A percentile compares a stretch with the other conserved stretches of the same genome.
Evolutionary conservation across 495 filamentous ascomycete genomes (phyloP).

Genomic region (Daldinia vernicosa): DNA sequence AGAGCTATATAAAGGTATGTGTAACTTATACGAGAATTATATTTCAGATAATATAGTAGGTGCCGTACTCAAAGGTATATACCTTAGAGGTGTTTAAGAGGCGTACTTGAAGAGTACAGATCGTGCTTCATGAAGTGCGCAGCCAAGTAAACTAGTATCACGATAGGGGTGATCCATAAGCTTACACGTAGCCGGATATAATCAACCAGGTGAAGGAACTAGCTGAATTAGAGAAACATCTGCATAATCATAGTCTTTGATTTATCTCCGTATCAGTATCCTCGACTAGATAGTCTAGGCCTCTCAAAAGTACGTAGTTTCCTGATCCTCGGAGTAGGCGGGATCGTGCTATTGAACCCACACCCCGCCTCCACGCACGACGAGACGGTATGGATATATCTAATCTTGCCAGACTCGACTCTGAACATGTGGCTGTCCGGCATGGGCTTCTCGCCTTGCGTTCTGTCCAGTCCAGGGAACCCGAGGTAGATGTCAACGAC

Average conservation of each 20-base stretch:
- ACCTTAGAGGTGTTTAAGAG: too few relatives aligned
- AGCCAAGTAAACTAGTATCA: background rate
- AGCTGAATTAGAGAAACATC: background rate
- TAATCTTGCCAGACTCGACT: conserved; percentile 51
- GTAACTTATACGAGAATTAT: too few relatives aligned
- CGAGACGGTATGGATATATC: conserved; percentile 51
- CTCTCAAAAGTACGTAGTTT: conserved; percentile 9
- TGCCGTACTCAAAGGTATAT: too few relatives aligned
- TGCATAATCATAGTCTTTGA: background rate
- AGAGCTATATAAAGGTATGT: too few relatives aligned
- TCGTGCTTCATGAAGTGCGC: too few relatives aligned
- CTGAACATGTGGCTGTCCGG: conserved; percentile 52
- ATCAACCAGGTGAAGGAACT: background rate
- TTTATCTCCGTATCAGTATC: background rate
- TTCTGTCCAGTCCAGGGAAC: conserved; percentile 51
- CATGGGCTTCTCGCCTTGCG: conserved; percentile 44
- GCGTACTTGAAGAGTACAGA: too few relatives aligned
- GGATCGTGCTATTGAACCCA: conserved; percentile 44
- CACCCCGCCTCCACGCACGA: conserved; percentile 47
- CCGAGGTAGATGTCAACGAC: conserved; percentile 51
- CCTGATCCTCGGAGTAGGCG: conserved; percentile 20
- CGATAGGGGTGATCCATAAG: background rate
- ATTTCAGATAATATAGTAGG: too few relatives aligned
- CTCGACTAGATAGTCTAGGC: background rate
- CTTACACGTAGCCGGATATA: background rate